Conservation (phyloP, 192 early-diverging fungal genomes). For the Podila horticola region DNA sequence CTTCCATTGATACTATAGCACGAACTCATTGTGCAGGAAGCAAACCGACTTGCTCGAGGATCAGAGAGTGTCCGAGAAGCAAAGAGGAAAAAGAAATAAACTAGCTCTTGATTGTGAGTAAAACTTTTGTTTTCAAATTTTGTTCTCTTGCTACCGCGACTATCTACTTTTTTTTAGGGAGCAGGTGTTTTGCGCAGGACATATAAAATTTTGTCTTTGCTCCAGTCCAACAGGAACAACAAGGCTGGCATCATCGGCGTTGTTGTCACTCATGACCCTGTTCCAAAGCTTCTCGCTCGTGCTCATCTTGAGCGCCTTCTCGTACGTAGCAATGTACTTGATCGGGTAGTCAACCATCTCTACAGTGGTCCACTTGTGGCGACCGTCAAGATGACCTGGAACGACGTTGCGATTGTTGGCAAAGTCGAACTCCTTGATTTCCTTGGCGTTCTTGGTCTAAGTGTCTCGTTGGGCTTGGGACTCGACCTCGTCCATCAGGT, state of each 20-base stretch:
- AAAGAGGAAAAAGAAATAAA: background rate
- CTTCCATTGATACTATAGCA: background rate
- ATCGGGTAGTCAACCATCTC: background rate
- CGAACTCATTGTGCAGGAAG: background rate
- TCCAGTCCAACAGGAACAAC: constrained; percentile 3
- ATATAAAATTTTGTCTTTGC: background rate
- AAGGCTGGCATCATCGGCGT: background rate
- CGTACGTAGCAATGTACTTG: constrained; percentile 2
- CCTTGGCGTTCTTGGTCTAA: background rate
- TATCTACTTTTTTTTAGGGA: background rate
- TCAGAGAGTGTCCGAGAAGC: background rate
- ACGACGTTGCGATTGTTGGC: background rate
- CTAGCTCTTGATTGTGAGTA: too few relatives aligned
- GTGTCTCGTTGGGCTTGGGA: background rate
- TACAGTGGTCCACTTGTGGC: background rate
- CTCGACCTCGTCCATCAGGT: constrained; percentile 3
- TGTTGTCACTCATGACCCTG: background rate
- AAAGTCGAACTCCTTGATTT: background rate
- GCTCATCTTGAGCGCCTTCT: background rate
- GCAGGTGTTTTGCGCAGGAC: background rate
- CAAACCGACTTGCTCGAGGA: background rate
- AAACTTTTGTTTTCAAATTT: too few relatives aligned
- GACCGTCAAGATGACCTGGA: background rate
- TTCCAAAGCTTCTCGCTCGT: background rate
- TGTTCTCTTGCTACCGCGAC: too few relatives aligned